Base-by-base conservation (phyloP, 2,329 filamentous ascomycete genomes). In the Daldinia sp. region DNA sequence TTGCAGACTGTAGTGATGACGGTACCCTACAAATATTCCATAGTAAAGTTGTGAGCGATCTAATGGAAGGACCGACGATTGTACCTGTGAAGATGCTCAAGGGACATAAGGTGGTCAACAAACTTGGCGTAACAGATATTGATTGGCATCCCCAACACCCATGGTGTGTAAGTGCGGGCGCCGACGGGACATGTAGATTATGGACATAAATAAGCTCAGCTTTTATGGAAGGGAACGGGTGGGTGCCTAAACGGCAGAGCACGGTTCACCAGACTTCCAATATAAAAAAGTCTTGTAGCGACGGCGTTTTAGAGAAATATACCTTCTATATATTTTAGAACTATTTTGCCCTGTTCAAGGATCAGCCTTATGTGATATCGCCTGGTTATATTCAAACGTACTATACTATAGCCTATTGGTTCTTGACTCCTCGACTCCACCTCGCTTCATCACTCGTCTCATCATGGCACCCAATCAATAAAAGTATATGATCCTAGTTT, bases 21-120 rank as follows among this genome's bases (percentile, higher is more conserved):
- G 95, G 95, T 25, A 93, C 90, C 17, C 80, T 98, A 68, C 95
- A 99, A 77, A 91, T 99, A 55, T 98, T 98, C 87, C 94, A 98
- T 76, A 94, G 93, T 58, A 96, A 94, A 79, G 94, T 98, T 25
- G 93, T 96, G 27, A 93, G 89, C 64, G 95, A 99, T 76, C 83
- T 97, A 76, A 92, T 99, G 87, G 93, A 96, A 81, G 97, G 97
- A 74, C 94, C 95, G 5, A 96, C 90, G 11, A 97, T 99, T 73
- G 95, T 98, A 52, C 95, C 95, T 7, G 85, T 99, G 66, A 99
- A 98, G 84, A 93, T 96, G 73, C 84, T 99, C 49, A 90, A 87
- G 73, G 95, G 95, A 0, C 95, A 99, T 80, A 91, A 90, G 78
- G 88, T 98, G 2, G 90, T 91, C 74, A 90, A 87, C 74, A 90